phyloP scores from a whole-genome alignment of 257 asterid genomes.

The Solanum megistacrolobum region DNA sequence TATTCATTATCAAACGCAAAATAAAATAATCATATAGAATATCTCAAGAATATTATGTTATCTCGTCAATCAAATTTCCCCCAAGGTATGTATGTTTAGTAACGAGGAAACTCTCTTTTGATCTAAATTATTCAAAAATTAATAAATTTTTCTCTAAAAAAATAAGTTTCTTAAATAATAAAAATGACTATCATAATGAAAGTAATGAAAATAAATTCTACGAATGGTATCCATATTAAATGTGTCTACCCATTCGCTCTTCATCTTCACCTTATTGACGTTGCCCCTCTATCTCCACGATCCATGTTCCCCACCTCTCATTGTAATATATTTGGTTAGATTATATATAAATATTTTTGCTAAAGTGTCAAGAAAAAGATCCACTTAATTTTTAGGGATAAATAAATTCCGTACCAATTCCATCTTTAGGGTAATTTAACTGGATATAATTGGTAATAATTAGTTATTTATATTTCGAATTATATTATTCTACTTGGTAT shows the following conservation, averaged over 20 bases:
- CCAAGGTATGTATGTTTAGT: fast-evolving
- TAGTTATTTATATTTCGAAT: not conserved
- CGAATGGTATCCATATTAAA: not conserved
- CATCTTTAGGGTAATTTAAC: not conserved
- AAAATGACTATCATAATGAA: not conserved
- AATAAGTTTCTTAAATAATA: not conserved
- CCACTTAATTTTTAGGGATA: no score
- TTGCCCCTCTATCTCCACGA: not conserved
- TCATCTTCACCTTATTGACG: not conserved
- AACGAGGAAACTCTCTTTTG: not conserved
- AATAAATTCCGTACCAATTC: no score
- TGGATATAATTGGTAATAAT: not conserved
- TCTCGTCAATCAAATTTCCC: fast-evolving
- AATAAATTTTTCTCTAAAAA: not conserved
- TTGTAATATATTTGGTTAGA: no score
- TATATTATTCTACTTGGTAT: not conserved
- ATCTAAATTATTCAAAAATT: not conserved
- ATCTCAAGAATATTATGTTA: not conserved
- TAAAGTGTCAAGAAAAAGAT: no score
- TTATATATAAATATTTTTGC: no score
- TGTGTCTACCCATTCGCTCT: not conserved
- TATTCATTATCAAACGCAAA: not conserved
- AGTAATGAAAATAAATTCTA: not conserved
- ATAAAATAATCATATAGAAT: not conserved
- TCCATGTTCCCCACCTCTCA: not conserved